Base-by-base conservation (phyloP, 1,284 basidiomycete species). In the Fomitopsis betulina region DNA sequence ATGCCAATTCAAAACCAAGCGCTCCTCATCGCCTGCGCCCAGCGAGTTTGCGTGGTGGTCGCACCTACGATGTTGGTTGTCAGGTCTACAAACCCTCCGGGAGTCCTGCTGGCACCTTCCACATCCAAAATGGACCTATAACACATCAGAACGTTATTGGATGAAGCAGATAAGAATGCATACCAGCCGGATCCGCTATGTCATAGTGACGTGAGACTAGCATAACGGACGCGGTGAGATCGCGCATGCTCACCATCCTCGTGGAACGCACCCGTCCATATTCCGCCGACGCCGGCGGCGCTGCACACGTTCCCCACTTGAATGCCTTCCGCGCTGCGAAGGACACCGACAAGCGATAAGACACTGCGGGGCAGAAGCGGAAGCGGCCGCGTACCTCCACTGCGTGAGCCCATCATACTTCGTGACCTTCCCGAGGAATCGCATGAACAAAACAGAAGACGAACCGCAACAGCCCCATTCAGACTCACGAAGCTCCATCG, bases 401-500 rank as follows among this genome's bases (percentile, higher is more conserved):
- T 65, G 67, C 65, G 62, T 67, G 27, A 63, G 57, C 27, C 67
- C 65, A 38, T 68, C 65, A 40, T 67, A 65, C 38, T 66, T 65
- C 39, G 65, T 67, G 27, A 67, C 60, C 63, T 66, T 49, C 23
- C 15, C 27, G 49, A 45, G 15, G 47, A 37, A 47, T 51, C 49
- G 30, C 42, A 47, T 58, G 40, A 50, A 60, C 38, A 47, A 27
- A 54, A 25, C 52, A 23, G 15, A 47, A 37, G 39, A 58, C 53
- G 58, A 51, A 58, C 47, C 52, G 58, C 54, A 37, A 43, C 35
- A 53, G 54, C 35, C 32, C 53, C 58, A 50, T 38, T 23, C 54
- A 45, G 52, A 76, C 83, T 75, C 66, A 87, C 86, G 72, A 87
- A 83, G 64, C 78, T 77, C 86, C 86, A 89, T 55, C 84, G 77